phyloP scores from a whole-genome alignment of 257 asterid species.

The Salvia rosmarinus region DNA sequence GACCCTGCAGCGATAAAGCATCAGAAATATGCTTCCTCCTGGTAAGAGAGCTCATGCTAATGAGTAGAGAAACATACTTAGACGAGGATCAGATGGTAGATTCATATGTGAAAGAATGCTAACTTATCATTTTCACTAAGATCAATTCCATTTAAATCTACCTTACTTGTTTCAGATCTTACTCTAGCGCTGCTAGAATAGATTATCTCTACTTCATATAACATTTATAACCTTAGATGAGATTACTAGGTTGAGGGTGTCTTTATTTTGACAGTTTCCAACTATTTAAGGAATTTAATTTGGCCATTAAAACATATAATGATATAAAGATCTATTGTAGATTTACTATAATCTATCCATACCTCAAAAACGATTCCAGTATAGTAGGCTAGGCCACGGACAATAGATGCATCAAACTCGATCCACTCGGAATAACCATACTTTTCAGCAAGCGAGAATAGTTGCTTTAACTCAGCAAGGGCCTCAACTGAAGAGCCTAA shows the following conservation, averaged over 20 bases:
- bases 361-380: slow-evolving; percentile 99
- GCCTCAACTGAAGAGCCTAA: slow-evolving; percentile 82
- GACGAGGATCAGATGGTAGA: not conserved
- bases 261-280: not conserved
- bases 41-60: not conserved
- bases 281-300: not conserved
- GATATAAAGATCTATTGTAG: not conserved
- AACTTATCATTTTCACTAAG: not conserved
- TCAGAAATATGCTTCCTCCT: slow-evolving; percentile 1
- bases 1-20: not conserved
- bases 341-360: not conserved
- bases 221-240: not conserved
- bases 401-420: slow-evolving; percentile 97
- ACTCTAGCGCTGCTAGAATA: not conserved
- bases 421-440: slow-evolving; percentile 93
- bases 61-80: not conserved
- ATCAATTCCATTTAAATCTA: not conserved
- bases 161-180: not conserved
- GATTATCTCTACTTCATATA: not conserved
- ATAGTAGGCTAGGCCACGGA: slow-evolving; percentile 94
- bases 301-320: not conserved
- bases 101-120: not conserved
- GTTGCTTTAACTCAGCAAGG: slow-evolving; percentile 71
- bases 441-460: slow-evolving; percentile 84
- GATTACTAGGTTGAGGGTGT: not conserved